Evolutionary conservation across 1,284 basidiomycete species (phyloP), one percentile per base, ranked within the genome.

Genomic region (Agroathelia rolfsii): DNA sequence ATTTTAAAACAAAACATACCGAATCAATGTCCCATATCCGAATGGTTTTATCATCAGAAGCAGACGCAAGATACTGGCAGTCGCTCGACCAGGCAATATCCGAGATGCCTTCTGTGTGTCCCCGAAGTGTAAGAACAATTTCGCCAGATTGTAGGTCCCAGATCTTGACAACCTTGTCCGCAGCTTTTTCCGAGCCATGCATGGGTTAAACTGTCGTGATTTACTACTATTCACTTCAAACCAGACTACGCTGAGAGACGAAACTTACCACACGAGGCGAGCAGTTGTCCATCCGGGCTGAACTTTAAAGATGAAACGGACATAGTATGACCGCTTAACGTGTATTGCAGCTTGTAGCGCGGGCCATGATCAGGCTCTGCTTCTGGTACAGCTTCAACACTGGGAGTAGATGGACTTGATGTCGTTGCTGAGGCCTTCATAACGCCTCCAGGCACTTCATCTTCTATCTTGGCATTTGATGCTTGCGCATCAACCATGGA

Each of bases 71-170:
- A 50, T 78, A 83, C 38, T 81, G 70, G 15, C 78, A 78, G 49
- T 92, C 83, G 24, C 62, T 62, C 0, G 88, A 88, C 78, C 90
- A 90, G 8, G 86, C 79, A 41, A 95, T 59, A 49, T 94, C 88
- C 34, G 87, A 90, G 38, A 95, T 75, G 1, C 92, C 92, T 55
- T 82, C 74, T 7, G 64, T 68, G 47, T 87, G 84, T 1, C 77
- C 79, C 36, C 70, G 59, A 15, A 85, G 59, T 1, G 83, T 85
- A 33, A 69, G 64, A 29, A 87, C 53, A 35, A 85, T 69, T 43
- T 81, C 66, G 3, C 87, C 86, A 11, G 72, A 75, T 29, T 66
- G 64, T 3, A 70, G 61, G 43, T 83, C 71, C 82, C 84, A 90
- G 2, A 90, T 50, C 52, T 85, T 88, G 37, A 89, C 62, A 13